phyloP scores from a whole-genome alignment of 352 stramenopile genomes.

The Phytophthora sansomeana region DNA sequence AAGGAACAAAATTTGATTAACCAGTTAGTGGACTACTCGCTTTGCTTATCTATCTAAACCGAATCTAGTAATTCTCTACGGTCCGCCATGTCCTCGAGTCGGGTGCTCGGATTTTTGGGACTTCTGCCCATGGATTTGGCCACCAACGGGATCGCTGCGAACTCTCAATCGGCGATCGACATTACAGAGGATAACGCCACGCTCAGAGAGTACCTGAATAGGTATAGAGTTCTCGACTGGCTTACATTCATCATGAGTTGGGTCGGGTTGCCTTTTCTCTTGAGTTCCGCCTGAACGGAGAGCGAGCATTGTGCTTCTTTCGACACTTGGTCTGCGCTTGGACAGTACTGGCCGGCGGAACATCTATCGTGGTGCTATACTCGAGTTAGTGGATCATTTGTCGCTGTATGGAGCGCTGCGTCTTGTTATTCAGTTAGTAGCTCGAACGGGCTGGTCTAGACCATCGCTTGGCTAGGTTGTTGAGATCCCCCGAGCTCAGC shows the following conservation, averaged over 20 bases:
- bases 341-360: slow-evolving; percentile 47
- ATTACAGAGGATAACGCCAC: slow-evolving; percentile 9
- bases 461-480: slow-evolving; percentile 72
- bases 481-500: slow-evolving; percentile 58
- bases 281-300: slow-evolving; percentile 69
- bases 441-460: slow-evolving; percentile 70
- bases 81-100: slow-evolving; percentile 64
- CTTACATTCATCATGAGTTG: slow-evolving; percentile 73
- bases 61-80: no score
- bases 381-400: slow-evolving; percentile 64
- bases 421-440: slow-evolving; percentile 67
- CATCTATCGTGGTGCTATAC: slow-evolving; percentile 50
- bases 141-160: slow-evolving; percentile 41
- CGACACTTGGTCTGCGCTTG: slow-evolving; percentile 61
- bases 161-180: not conserved
- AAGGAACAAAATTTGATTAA: no score
- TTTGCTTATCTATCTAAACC: no score
- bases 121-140: slow-evolving; percentile 72
- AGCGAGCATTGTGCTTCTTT: slow-evolving; percentile 48
- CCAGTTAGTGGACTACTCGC: no score
- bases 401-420: slow-evolving; percentile 54
- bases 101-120: slow-evolving; percentile 67
- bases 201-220: slow-evolving; percentile 32
- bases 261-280: slow-evolving; percentile 66
- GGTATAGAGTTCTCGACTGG: slow-evolving; percentile 77